Evolutionary conservation across 1,139 yeast genomes (phyloP).

Genomic region (Meyerozyma sp.): DNA sequence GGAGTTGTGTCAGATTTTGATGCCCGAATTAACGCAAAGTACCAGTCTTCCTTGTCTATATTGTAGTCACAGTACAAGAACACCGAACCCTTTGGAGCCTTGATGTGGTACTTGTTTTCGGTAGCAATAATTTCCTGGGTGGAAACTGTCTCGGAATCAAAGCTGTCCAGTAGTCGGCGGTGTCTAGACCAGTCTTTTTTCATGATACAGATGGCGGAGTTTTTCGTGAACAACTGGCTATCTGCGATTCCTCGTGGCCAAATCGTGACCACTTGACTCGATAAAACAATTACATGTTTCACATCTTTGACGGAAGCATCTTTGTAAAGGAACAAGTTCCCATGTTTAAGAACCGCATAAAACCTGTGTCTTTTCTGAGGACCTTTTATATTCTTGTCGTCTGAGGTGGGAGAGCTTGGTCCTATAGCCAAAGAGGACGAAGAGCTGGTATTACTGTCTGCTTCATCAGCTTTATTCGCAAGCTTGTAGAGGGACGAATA

Average conservation of each 20-base stretch:
- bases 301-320: slow-evolving; percentile 64
- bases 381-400: slow-evolving; percentile 9
- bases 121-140: slow-evolving; percentile 18
- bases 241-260: slow-evolving; percentile 82
- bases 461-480: slow-evolving; percentile 31
- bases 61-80: slow-evolving; percentile 75
- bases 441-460: slow-evolving; percentile 9
- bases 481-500: slow-evolving; percentile 56
- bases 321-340: slow-evolving; percentile 76
- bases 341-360: slow-evolving; percentile 71
- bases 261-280: slow-evolving; percentile 64
- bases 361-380: slow-evolving; percentile 52
- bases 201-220: slow-evolving; percentile 71
- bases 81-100: slow-evolving; percentile 51
- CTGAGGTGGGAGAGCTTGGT: slow-evolving; percentile 3
- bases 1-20: slow-evolving; percentile 36
- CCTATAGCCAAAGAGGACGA: slow-evolving; percentile 11
- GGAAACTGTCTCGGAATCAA: slow-evolving; percentile 14
- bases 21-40: slow-evolving; percentile 75
- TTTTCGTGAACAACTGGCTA: slow-evolving; percentile 72
- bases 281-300: slow-evolving; percentile 73
- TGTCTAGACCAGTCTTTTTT: slow-evolving; percentile 31
- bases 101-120: slow-evolving; percentile 6
- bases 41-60: slow-evolving; percentile 87
- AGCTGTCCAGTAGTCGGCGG: slow-evolving; percentile 23